Conservation (phyloP, 176 grass and related monocot species). For the Zea luxurians region DNA sequence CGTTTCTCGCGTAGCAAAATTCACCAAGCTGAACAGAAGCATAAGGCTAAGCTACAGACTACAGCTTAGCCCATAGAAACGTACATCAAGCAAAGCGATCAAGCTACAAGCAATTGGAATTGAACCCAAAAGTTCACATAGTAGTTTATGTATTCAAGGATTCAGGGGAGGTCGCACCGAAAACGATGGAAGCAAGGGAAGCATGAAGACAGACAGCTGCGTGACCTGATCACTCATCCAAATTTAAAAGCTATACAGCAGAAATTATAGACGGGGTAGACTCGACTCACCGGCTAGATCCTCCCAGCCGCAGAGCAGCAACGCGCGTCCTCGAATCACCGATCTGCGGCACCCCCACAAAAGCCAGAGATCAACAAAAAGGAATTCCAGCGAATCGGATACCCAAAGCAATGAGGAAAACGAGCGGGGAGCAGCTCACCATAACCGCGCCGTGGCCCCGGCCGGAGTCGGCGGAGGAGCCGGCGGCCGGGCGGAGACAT, state of each 20-base stretch:
- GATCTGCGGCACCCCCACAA: constrained; percentile 34
- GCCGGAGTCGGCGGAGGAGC: constrained; percentile 26
- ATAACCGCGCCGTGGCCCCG: constrained; percentile 16
- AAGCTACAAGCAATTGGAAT: neutral
- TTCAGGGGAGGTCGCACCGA: neutral
- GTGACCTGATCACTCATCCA: neutral
- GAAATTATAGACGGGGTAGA: neutral
- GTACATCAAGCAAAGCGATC: neutral
- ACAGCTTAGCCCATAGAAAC: neutral
- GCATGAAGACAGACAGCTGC: neutral
- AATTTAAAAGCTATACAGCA: neutral
- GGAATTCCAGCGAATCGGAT: neutral
- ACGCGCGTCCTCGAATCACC: constrained; percentile 24
- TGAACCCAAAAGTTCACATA: neutral
- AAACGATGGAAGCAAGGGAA: neutral
- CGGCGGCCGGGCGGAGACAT: constrained; percentile 19
- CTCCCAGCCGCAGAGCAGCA: constrained; percentile 29
- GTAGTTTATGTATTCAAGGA: neutral
- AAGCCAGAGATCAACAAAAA: neutral
- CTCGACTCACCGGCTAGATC: constrained; percentile 49
- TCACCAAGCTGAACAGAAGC: neutral
- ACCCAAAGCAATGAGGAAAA: neutral
- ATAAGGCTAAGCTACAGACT: neutral
- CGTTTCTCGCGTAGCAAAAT: neutral
- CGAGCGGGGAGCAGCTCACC: constrained; percentile 25